Conservation (phyloP, 1,284 basidiomycete genomes). For the Sporisorium exsertum region DNA sequence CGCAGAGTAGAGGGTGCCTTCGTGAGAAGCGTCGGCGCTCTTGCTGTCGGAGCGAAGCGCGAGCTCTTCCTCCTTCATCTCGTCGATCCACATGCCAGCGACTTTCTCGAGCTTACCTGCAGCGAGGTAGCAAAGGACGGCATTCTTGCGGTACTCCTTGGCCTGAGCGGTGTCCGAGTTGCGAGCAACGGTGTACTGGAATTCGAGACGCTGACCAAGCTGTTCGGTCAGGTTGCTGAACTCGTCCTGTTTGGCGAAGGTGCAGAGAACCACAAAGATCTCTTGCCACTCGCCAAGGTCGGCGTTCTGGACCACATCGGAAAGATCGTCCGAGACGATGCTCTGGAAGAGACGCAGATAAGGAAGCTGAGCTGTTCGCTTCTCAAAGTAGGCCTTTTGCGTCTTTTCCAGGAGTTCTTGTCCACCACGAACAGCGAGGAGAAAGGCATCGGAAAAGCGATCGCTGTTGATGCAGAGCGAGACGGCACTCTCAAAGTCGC, state of each 20-base stretch:
- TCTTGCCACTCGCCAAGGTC: conserved; percentile 95
- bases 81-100: conserved; percentile 91
- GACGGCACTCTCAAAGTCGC: conserved; percentile 93
- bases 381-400: conserved; percentile 93
- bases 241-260: conserved; percentile 87
- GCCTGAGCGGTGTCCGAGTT: conserved; percentile 67
- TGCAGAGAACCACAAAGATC: conserved; percentile 95
- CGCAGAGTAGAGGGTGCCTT: conserved; percentile 76
- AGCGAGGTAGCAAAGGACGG: conserved; percentile 87
- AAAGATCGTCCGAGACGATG: conserved; percentile 90
- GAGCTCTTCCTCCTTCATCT: conserved; percentile 86
- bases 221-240: conserved; percentile 89
- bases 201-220: conserved; percentile 89
- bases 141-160: conserved; percentile 82
- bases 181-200: conserved; percentile 75
- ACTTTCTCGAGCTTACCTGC: conserved; percentile 89
- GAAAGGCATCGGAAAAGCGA: conserved; percentile 91
- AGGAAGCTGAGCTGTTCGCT: conserved; percentile 80
- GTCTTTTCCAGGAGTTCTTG: conserved; percentile 88
- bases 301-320: conserved; percentile 94
- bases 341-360: conserved; percentile 96
- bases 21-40: conserved; percentile 22
- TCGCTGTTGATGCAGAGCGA: conserved; percentile 89
- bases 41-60: conserved; percentile 46
- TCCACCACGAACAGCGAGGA: conserved; percentile 91